Evolutionary conservation across 441 rosid genomes (phyloP), one percentile per base, ranked within the genome.

Genomic region (Capsella rubella): DNA sequence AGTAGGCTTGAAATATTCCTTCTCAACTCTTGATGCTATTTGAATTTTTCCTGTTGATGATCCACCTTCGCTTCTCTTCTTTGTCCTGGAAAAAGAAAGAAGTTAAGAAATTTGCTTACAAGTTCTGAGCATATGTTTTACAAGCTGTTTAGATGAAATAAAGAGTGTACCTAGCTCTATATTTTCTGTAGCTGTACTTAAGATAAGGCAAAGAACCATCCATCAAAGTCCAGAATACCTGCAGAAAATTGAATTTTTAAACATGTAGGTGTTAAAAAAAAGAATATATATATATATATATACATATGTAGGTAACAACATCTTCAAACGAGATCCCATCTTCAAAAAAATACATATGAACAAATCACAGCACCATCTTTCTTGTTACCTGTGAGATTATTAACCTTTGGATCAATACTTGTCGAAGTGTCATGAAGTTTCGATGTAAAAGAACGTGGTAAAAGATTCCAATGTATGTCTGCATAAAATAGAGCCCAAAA

Each of bases 401-500:
- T 69, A 95, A 83, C 31, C 97, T 87, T 82, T 92, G 96, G 72
- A 90, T 79, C 82, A 92, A 75, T 73, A 90, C 83, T 85, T 90
- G 89, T 66, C 96, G 93, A 80, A 95, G 99, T 53, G 97, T 85
- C 85, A 10, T 78, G 65, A 95, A 85, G 85, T 90, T 89, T 59
- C 96, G 94, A 73, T 92, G 97, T 50, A 92, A 70, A 64, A 90
- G 91, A 57, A 88, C 97, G 21, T 95, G 99, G 77, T 95, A 95
- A 85, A 95, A 95, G 81, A 92, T 80, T 55, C 99, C 96, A 28
- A 95, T 92, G 76, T 90, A 95, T 10, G 97, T 79, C 82, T 92
- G 99, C 97, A 95, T 95, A 82, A 95, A 95, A 70, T 92, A 95
- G 56, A 95, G 89, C 72, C 99, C 97, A 56, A 95, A 95, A 43